Evolutionary conservation across 176 grass and related monocot species (phyloP).

Genomic region (Hyparrhenia diplandra): DNA sequence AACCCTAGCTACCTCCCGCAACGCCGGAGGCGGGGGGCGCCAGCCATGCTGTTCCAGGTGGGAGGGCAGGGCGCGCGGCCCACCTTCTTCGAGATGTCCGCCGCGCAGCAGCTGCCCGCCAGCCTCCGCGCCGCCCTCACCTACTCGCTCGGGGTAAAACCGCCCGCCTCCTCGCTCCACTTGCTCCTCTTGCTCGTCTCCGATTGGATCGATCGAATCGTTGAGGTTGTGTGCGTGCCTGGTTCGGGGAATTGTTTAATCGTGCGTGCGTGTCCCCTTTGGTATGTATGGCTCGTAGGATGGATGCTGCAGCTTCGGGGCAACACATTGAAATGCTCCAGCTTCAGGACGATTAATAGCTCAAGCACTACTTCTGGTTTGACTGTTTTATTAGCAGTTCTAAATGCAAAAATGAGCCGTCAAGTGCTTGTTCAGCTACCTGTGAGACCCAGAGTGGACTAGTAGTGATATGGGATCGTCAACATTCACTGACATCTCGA

Average conservation of each 20-base stretch:
- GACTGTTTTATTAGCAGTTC: not conserved
- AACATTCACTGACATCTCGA: not conserved
- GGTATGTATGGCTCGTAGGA: not conserved
- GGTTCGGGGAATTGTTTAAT: not conserved
- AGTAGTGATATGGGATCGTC: not conserved
- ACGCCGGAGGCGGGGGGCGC: not conserved
- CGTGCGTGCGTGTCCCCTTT: not conserved
- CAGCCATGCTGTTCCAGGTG: conserved; percentile 99
- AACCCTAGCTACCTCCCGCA: conserved; percentile 5
- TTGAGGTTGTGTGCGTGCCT: not conserved
- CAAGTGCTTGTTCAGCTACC: not conserved
- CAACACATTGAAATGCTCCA: not conserved
- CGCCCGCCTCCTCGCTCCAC: not conserved
- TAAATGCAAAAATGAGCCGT: not conserved
- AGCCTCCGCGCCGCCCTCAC: conserved; percentile 87
- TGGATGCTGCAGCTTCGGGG: no score
- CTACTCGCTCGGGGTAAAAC: conserved; percentile 84
- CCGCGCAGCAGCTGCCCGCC: conserved; percentile 94
- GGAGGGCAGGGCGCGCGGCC: conserved; percentile 94
- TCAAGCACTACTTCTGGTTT: not conserved
- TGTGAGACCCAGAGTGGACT: not conserved
- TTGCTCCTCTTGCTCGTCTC: not conserved
- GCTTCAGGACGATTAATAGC: not conserved
- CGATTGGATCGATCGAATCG: conserved; percentile 21
- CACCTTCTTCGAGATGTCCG: conserved; percentile 99